Percentiles rank a stretch among this genome's conserved stretches.
Evolutionary conservation across 2,329 filamentous ascomycete genomes (phyloP).

Genomic region (Fusarium dlaminii): DNA sequence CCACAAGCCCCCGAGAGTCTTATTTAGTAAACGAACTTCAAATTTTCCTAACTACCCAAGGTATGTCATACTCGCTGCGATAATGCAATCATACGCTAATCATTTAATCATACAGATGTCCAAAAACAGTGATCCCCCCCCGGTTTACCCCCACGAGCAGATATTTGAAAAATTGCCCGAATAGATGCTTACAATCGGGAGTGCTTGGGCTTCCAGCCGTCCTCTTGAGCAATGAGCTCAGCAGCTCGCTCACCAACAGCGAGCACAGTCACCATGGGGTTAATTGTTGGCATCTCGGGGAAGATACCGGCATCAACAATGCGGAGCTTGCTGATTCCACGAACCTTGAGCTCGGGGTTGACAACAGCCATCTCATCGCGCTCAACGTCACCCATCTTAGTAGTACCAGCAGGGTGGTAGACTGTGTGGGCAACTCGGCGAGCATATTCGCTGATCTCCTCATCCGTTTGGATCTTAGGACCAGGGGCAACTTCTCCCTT

Average conservation of each 20-base stretch:
- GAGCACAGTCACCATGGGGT: slow-evolving; percentile 91
- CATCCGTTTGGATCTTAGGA: slow-evolving; percentile 76
- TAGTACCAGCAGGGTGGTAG: slow-evolving; percentile 89
- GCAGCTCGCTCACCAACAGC: slow-evolving; percentile 85
- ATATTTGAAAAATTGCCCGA: background rate
- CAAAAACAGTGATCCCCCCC: slow-evolving; percentile 12
- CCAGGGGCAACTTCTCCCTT: slow-evolving; percentile 85
- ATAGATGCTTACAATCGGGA: slow-evolving; percentile 45
- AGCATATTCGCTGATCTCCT: slow-evolving; percentile 83
- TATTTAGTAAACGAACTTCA: background rate
- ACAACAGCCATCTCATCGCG: slow-evolving; percentile 80
- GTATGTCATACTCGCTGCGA: slow-evolving; percentile 17
- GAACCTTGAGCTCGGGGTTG: slow-evolving; percentile 76
- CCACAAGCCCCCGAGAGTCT: slow-evolving; percentile 9
- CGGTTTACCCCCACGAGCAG: background rate
- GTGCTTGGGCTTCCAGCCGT: slow-evolving; percentile 58
- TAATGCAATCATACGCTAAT: slow-evolving; percentile 32
- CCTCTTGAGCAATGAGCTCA: slow-evolving; percentile 78
- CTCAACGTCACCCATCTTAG: slow-evolving; percentile 83
- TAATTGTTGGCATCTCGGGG: slow-evolving; percentile 86
- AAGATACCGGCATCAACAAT: slow-evolving; percentile 91
- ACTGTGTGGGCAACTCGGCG: slow-evolving; percentile 85
- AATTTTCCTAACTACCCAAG: slow-evolving; percentile 14
- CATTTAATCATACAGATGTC: slow-evolving; percentile 30
- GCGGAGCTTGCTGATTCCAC: slow-evolving; percentile 76